phyloP scores from a whole-genome alignment of 805 yeast genomes.

The Lachancea mirantina region DNA sequence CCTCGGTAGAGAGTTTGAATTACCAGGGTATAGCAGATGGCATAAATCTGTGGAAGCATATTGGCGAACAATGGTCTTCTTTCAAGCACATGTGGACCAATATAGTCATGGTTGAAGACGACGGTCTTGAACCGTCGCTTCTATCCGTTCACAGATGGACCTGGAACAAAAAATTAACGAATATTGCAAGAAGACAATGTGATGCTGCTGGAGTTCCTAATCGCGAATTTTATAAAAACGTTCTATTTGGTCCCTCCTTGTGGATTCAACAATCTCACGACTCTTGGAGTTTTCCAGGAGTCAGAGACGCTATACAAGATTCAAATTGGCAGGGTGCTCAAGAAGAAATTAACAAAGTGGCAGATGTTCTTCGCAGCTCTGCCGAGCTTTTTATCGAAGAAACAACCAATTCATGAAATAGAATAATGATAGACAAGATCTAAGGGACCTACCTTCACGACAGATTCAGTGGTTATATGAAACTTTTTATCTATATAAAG shows the following conservation, averaged over 20 bases:
- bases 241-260: slow-evolving; percentile 61
- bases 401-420: slow-evolving; percentile 16
- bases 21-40: slow-evolving; percentile 27
- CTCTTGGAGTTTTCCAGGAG: slow-evolving; percentile 67
- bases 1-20: slow-evolving; percentile 21
- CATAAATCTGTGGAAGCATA: slow-evolving; percentile 34
- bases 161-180: slow-evolving; percentile 65
- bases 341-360: slow-evolving; percentile 40
- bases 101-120: slow-evolving; percentile 38
- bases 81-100: slow-evolving; percentile 63
- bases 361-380: slow-evolving; percentile 30
- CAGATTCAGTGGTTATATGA: too few species aligned
- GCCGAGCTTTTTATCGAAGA: slow-evolving; percentile 29
- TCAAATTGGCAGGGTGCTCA: slow-evolving; percentile 50
- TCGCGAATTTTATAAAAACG: slow-evolving; percentile 62
- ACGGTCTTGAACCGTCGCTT: slow-evolving; percentile 66
- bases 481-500: too few species aligned
- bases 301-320: slow-evolving; percentile 56
- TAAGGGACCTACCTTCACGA: too few species aligned
- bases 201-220: slow-evolving; percentile 37
- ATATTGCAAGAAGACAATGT: slow-evolving; percentile 49
- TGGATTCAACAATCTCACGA: slow-evolving; percentile 46
- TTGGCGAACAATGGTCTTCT: slow-evolving; percentile 42
- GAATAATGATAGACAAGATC: too few species aligned
- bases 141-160: slow-evolving; percentile 67